Conservation (phyloP, 169 alveolate genomes). For the Eimeria praecox region DNA sequence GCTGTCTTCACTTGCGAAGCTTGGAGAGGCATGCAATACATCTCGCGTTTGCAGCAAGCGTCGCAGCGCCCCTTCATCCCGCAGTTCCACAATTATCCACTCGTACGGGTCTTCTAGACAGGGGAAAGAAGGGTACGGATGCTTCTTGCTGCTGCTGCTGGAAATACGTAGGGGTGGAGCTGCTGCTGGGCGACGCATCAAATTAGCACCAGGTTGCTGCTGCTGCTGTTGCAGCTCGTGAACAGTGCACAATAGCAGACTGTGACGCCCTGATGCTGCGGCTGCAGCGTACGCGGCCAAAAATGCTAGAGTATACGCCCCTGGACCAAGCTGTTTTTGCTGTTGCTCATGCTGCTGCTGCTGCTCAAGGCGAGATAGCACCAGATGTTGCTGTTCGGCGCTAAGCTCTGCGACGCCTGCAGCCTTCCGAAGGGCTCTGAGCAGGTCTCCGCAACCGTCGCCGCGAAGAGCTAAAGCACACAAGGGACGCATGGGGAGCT, state of each 20-base stretch:
- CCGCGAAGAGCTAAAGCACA: conserved; percentile 24
- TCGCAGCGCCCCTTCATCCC: conserved; percentile 28
- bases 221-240: conserved; percentile 70
- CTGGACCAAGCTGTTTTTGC: conserved; percentile 19
- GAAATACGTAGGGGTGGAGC: conserved; percentile 60
- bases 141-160: conserved; percentile 46
- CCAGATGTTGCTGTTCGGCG: conserved; percentile 22
- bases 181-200: conserved; percentile 70
- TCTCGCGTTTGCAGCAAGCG: conserved; percentile 28
- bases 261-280: conserved; percentile 13
- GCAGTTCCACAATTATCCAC: conserved; percentile 53
- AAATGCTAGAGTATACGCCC: conserved; percentile 27
- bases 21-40: conserved; percentile 64
- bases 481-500: not conserved
- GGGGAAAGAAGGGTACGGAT: conserved; percentile 58
- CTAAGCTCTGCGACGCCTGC: conserved; percentile 26
- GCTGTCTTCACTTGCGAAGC: conserved; percentile 34
- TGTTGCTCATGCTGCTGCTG: conserved; percentile 50
- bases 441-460: conserved; percentile 22
- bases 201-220: conserved; percentile 48
- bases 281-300: conserved; percentile 42
- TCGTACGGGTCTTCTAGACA: conserved; percentile 58
- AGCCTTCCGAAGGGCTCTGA: conserved; percentile 31
- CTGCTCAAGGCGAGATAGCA: conserved; percentile 26
- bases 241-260: conserved; percentile 27